phyloP scores from a whole-genome alignment of 441 rosid species.

The Euphorbia celastroides region DNA sequence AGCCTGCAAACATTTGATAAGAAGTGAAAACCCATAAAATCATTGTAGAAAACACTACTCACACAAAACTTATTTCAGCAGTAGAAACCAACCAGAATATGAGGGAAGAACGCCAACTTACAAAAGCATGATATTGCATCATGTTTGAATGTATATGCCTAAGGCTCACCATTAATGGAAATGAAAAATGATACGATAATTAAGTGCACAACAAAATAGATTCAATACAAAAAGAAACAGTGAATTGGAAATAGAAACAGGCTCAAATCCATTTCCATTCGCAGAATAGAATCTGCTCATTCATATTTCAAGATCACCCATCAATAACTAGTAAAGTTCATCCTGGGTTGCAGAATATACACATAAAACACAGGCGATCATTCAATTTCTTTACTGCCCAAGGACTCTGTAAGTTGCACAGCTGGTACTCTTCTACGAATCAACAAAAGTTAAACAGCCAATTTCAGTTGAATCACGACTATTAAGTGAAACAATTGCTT shows the following conservation, averaged over 20 bases:
- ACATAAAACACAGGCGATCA: not conserved
- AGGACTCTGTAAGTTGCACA: not conserved
- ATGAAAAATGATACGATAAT: not conserved
- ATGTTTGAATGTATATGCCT: not conserved
- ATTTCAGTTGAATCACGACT: not conserved
- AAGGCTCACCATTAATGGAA: not conserved
- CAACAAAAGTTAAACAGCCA: not conserved
- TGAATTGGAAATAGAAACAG: not conserved
- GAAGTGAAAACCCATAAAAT: not conserved
- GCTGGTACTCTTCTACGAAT: not conserved
- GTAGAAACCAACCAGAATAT: not conserved
- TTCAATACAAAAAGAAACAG: not conserved
- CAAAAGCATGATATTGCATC: not conserved
- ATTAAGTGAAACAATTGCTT: not conserved
- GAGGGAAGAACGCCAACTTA: not conserved
- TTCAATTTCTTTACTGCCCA: constrained; percentile 2
- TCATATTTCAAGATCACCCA: not conserved
- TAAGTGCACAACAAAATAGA: not conserved
- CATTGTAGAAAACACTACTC: not conserved
- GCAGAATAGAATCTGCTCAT: not conserved
- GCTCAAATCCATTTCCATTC: not conserved
- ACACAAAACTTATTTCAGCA: not conserved
- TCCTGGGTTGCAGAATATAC: not conserved
- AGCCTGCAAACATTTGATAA: constrained; percentile 45
- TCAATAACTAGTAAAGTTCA: not conserved